Conservation (phyloP, 495 filamentous ascomycete species). For the Hypomontagnella submonticulosa region DNA sequence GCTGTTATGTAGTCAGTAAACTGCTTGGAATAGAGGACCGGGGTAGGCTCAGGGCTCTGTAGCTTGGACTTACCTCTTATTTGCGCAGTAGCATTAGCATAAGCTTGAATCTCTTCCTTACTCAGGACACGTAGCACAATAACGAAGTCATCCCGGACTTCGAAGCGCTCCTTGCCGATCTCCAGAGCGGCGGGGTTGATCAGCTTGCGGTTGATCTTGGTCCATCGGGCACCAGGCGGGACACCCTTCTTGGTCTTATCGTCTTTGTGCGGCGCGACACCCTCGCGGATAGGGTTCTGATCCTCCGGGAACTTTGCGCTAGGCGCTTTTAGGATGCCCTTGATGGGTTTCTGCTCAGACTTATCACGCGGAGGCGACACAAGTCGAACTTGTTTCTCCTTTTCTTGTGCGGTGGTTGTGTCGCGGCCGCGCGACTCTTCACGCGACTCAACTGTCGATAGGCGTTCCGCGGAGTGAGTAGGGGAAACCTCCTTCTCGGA, state of each 20-base stretch:
- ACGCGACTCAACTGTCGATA: constrained; percentile 35
- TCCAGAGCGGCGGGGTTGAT: constrained; percentile 86
- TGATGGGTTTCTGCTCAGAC: constrained; percentile 60
- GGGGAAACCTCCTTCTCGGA: constrained; percentile 38
- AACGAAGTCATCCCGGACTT: constrained; percentile 82
- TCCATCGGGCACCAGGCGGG: constrained; percentile 84
- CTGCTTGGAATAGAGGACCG: not conserved
- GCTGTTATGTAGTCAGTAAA: constrained; percentile 41
- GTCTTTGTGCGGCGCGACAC: constrained; percentile 89
- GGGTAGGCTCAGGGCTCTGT: constrained; percentile 12
- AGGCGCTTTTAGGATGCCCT: constrained; percentile 77
- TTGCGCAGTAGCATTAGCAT: constrained; percentile 77
- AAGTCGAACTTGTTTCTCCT: constrained; percentile 62
- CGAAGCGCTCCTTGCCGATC: constrained; percentile 80
- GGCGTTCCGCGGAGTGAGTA: constrained; percentile 39
- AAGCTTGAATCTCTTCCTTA: constrained; percentile 84
- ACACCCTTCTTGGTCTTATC: constrained; percentile 75
- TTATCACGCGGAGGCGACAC: constrained; percentile 66
- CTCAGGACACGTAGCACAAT: constrained; percentile 83
- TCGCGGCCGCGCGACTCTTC: constrained; percentile 57
- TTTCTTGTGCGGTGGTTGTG: constrained; percentile 37
- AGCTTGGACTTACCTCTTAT: constrained; percentile 71
- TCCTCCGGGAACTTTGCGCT: constrained; percentile 83
- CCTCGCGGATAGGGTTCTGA: constrained; percentile 79
- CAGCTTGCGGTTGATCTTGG: constrained; percentile 83